Percentiles rank a stretch among this genome's conserved stretches.
Conservation (phyloP, 306 rosid species). For the Bauhinia variegata region DNA sequence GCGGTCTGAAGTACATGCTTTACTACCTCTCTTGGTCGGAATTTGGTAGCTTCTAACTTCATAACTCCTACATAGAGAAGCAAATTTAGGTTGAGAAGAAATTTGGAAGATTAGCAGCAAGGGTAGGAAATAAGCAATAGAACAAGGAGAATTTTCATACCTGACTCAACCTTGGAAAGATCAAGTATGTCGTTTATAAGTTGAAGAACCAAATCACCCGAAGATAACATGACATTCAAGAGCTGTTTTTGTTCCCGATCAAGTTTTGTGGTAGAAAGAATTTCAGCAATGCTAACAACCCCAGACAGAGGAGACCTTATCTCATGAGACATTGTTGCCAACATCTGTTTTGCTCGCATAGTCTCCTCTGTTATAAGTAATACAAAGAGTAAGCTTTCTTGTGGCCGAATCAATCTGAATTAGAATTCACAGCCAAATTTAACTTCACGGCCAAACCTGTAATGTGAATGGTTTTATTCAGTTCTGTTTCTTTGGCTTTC, state of each 20-base stretch:
- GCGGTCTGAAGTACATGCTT: constrained; percentile 97
- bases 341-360: constrained; percentile 95
- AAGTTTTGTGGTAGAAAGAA: constrained; percentile 81
- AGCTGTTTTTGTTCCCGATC: constrained; percentile 78
- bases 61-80: constrained; percentile 66
- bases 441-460: constrained; percentile 59
- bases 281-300: constrained; percentile 94
- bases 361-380: constrained; percentile 70
- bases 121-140: constrained; percentile 1
- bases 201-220: constrained; percentile 96
- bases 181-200: constrained; percentile 94
- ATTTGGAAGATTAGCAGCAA: constrained; percentile 20
- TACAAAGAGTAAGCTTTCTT: constrained; percentile 26
- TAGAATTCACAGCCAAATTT: constrained; percentile 22
- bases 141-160: constrained; percentile 45
- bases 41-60: constrained; percentile 91
- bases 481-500: constrained; percentile 90
- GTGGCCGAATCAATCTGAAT: constrained; percentile 12
- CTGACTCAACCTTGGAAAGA: constrained; percentile 97
- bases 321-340: constrained; percentile 99
- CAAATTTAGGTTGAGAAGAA: constrained; percentile 6
- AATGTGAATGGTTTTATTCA: constrained; percentile 91
- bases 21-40: constrained; percentile 84
- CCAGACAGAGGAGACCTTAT: constrained; percentile 92
- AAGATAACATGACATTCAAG: constrained; percentile 85